Evolutionary conservation across 139 green algal genomes (phyloP).

Genomic region (Desmodesmus armatus): DNA sequence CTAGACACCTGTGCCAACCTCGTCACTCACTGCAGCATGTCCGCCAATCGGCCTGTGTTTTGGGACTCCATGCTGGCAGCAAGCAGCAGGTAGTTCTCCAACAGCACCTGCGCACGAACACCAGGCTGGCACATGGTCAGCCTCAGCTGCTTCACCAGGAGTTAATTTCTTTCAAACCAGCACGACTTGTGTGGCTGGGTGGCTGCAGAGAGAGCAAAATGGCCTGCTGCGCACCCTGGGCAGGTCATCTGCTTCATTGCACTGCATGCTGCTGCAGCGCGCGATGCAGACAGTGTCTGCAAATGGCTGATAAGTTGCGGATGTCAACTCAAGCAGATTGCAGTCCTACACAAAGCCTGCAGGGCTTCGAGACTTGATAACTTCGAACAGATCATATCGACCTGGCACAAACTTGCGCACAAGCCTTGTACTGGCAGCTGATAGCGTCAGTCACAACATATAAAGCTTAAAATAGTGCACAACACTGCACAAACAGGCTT

Average conservation of each 20-base stretch:
- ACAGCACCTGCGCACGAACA: slow-evolving; percentile 21
- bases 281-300: too few relatives aligned
- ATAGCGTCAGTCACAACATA: neutral
- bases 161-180: neutral
- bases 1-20: neutral
- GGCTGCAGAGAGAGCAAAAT: too few relatives aligned
- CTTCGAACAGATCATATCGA: too few relatives aligned
- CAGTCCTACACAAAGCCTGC: too few relatives aligned
- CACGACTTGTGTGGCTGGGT: neutral
- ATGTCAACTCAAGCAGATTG: neutral
- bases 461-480: too few relatives aligned
- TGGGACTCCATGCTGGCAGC: slow-evolving; percentile 34
- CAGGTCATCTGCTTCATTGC: neutral
- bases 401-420: neutral
- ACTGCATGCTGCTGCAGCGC: neutral
- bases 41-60: slow-evolving; percentile 26
- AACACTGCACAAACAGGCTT: too few relatives aligned
- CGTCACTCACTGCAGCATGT: slow-evolving; percentile 37
- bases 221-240: neutral
- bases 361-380: too few relatives aligned
- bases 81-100: slow-evolving; percentile 49
- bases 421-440: neutral
- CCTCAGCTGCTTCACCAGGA: neutral
- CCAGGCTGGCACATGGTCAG: neutral
- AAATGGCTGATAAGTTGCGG: neutral